Conservation (phyloP, 2,329 filamentous ascomycete species). For the Colletotrichum simmondsii region DNA sequence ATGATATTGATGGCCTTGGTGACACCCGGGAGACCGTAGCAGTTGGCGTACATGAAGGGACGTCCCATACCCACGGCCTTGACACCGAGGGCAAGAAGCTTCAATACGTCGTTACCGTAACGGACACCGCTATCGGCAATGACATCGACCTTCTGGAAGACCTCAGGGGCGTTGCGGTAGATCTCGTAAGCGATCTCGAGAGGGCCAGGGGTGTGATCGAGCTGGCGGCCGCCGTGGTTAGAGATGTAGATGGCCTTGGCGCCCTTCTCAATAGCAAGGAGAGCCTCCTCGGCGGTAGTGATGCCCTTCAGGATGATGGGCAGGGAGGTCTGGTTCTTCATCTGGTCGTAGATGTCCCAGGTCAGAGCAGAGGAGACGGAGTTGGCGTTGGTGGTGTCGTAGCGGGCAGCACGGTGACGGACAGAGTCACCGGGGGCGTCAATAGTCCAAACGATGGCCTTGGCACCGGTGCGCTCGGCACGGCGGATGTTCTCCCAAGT, state of each 20-base stretch:
- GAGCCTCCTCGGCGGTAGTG: constrained; percentile 50
- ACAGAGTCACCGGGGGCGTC: constrained; percentile 41
- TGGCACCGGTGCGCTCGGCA: constrained; percentile 46
- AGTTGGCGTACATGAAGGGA: constrained; percentile 61
- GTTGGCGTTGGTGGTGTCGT: constrained; percentile 36
- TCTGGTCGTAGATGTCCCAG: constrained; percentile 42
- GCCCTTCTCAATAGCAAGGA: constrained; percentile 44
- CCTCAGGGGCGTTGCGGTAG: constrained; percentile 47
- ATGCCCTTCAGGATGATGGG: constrained; percentile 52
- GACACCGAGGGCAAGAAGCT: constrained; percentile 51
- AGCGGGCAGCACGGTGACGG: constrained; percentile 38
- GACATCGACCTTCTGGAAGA: constrained; percentile 48
- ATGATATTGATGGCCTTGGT: constrained; percentile 57
- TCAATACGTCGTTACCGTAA: constrained; percentile 51
- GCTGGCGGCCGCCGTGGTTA: constrained; percentile 55
- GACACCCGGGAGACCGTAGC: constrained; percentile 60
- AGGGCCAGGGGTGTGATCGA: constrained; percentile 48
- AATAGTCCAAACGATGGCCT: constrained; percentile 51
- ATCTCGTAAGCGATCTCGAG: constrained; percentile 47
- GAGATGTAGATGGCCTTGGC: constrained; percentile 51
- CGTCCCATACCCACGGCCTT: constrained; percentile 56
- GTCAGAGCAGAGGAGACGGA: constrained; percentile 33
- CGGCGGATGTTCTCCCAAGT: constrained; percentile 46
- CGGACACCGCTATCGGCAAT: constrained; percentile 51
- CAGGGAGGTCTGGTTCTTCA: constrained; percentile 45